Evolutionary conservation across 176 grass and related monocot species (phyloP), one percentile per base, ranked within the genome.

Genomic region (Eragrostis nindensis): DNA sequence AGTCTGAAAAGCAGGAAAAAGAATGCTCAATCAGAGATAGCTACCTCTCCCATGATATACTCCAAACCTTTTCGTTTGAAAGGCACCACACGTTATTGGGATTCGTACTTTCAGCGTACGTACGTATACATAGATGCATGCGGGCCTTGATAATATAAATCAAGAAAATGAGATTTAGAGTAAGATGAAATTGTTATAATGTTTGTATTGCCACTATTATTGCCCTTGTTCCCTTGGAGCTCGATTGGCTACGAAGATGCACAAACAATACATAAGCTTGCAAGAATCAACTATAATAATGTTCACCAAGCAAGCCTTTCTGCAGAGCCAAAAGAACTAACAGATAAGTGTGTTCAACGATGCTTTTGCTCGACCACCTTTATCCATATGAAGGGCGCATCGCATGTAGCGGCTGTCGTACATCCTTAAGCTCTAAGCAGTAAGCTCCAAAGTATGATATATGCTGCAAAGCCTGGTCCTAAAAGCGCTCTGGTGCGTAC

Each of bases 381-480:
- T 29, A 69, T 56, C 64, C 45, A 52, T 79, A 69, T 19, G n/a
- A 41, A 68, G 19, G 65, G 47, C 39, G 15, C 62, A 41, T 50
- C 21, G 22, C 32, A 18, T 61, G 53, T 48, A 59, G 49, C 53
- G 39, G 47, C 15, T 52, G 46, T 53, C 43, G 55, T 27, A 15
- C 66, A 83, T 57, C 73, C 86, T 87, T 77, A 77, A 44, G 21
- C 36, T 60, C 38, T 71, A 57, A 78, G 66, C 73, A 78, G 71
- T 41, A 54, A 74, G 36, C n/a, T 24, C 71, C 24, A 22, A 75
- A 42, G 67, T 25, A 42, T 21, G 47, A 36, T 17, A 73, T 32
- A 38, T n/a, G 5, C 27, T 52, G 70, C 47, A 36, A 73, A 44
- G 57, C 77, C 59, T 50, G 47, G 41, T 50, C 39, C 59, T 67